These are phyloP conservation scores for Metarhizium brunneum DNA, from an alignment of 2,329 filamentous ascomycete species.

Conservation along the genomic window DNA sequence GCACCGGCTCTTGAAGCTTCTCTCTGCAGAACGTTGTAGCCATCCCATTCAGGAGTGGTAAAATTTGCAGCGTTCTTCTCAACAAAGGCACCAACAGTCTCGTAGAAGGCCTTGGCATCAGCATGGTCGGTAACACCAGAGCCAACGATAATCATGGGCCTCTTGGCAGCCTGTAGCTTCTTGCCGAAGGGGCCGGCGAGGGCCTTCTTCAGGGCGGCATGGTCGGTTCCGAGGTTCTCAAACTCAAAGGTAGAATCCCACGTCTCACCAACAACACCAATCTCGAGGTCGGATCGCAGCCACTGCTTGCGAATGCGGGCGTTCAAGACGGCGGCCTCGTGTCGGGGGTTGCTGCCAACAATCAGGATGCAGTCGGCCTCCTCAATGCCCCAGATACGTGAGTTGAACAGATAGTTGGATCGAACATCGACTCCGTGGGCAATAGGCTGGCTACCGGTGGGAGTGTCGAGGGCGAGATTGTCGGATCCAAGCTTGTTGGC, in stretches of 20 bases:
- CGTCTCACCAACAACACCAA: constrained; percentile 81
- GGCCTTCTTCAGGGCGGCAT: constrained; percentile 72
- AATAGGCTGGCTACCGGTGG: constrained; percentile 70
- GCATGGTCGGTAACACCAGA: constrained; percentile 84
- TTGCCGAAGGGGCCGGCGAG: constrained; percentile 85
- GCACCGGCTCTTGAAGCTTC: constrained; percentile 87
- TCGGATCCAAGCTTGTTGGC: constrained; percentile 95
- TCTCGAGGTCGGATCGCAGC: constrained; percentile 87
- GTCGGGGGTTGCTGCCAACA: constrained; percentile 88
- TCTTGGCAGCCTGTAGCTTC: constrained; percentile 79
- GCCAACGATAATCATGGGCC: constrained; percentile 93
- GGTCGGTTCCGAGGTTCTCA: constrained; percentile 76
- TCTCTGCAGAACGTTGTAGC: constrained; percentile 93
- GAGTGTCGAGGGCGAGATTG: constrained; percentile 87
- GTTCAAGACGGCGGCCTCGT: constrained; percentile 91
- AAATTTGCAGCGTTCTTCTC: constrained; percentile 91
- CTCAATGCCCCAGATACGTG: constrained; percentile 85
- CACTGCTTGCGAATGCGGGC: constrained; percentile 97
- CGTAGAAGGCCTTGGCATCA: constrained; percentile 88
- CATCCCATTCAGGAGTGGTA: constrained; percentile 85
- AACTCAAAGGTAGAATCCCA: constrained; percentile 96
- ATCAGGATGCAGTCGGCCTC: constrained; percentile 88
- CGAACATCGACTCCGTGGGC: constrained; percentile 90
- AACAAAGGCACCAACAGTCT: constrained; percentile 80
- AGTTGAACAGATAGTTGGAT: constrained; percentile 96